Evolutionary conservation across 176 grass and related monocot genomes (phyloP), one percentile per base, ranked within the genome.

Genomic region (Musa troglodytarum): DNA sequence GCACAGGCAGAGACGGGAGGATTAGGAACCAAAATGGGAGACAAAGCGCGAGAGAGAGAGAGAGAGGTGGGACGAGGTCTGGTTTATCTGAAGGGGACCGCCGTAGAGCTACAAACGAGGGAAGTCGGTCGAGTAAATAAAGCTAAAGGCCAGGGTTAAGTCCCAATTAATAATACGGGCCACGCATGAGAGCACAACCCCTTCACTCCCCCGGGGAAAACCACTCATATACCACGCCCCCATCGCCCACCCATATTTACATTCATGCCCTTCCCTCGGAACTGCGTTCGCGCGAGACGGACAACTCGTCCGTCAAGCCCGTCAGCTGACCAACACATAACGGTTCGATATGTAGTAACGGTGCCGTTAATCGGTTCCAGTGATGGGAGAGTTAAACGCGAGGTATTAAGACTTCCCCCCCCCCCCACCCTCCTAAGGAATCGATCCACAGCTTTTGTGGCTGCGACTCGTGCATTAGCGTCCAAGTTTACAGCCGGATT

Each of bases 401-500:
- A 43, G 34, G 34, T 4, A 43, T 43, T 43, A 43, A 43, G 34
- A 43, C 34, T 43, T 43, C 34, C 34, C 4, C 34, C 34, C 34
- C 34, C 34, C 4, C 34, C 34, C 34, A 43, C 52, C 54, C 49
- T 51, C 66, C 68, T 64, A 59, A 65, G 14, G n/a, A 73, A 56
- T 85, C 74, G 65, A 79, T 79, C 77, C 19, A 49, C 77, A 8
- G 65, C 16, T 52, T n/a, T 69, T 56, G 65, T 69, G 16, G 24
- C 65, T 54, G 16, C 63, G 77, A 54, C 66, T 71, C 15, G 51
- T 66, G 72, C 51, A 72, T 76, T 71, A 49, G 64, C 66, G 24
- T 85, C 78, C 83, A 73, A 85, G 16, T 86, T 86, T 81, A 69
- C 83, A 81, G 71, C 78, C 83, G 78, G 43, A 29, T 72, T 77